Evolutionary conservation across 768 basidiomycete genomes (phyloP).

Genomic region (Amanita inopinata): DNA sequence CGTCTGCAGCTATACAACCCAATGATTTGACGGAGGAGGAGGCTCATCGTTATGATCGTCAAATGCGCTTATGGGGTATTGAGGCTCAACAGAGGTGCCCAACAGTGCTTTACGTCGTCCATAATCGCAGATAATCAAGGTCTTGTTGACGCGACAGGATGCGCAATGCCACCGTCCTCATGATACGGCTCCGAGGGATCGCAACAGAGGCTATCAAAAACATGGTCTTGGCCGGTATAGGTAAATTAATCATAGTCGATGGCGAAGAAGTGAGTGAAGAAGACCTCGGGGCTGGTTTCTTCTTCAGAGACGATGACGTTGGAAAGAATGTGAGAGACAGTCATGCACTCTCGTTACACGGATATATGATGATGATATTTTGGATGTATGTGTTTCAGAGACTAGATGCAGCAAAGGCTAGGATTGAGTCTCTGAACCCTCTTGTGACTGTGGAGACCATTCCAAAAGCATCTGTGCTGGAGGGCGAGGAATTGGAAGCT

Average conservation of each 20-base stretch:
- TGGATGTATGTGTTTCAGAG: slow-evolving; percentile 43
- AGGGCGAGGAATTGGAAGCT: slow-evolving; percentile 38
- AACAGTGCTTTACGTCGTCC: not conserved
- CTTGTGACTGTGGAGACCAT: slow-evolving; percentile 75
- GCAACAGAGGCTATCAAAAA: slow-evolving; percentile 97
- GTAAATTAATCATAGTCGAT: slow-evolving; percentile 81
- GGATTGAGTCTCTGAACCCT: slow-evolving; percentile 87
- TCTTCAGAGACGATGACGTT: slow-evolving; percentile 89
- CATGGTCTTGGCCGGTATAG: slow-evolving; percentile 93
- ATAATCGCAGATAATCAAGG: not conserved
- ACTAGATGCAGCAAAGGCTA: slow-evolving; percentile 73
- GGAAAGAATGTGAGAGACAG: slow-evolving; percentile 63
- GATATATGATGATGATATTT: slow-evolving; percentile 32
- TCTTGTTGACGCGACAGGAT: slow-evolving; percentile 38
- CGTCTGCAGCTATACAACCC: slow-evolving; percentile 20
- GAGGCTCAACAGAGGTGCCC: slow-evolving; percentile 90
- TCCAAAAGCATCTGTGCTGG: slow-evolving; percentile 37
- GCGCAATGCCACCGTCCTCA: slow-evolving; percentile 85
- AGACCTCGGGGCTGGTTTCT: slow-evolving; percentile 88
- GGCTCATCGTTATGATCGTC: slow-evolving; percentile 83
- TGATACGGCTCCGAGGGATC: slow-evolving; percentile 69
- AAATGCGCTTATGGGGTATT: slow-evolving; percentile 96
- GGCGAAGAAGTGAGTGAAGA: slow-evolving; percentile 62
- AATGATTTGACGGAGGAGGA: slow-evolving; percentile 60
- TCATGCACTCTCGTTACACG: slow-evolving; percentile 14